Evolutionary conservation across 805 yeast genomes (phyloP).

Genomic region (Scheffersomyces lignosus): DNA sequence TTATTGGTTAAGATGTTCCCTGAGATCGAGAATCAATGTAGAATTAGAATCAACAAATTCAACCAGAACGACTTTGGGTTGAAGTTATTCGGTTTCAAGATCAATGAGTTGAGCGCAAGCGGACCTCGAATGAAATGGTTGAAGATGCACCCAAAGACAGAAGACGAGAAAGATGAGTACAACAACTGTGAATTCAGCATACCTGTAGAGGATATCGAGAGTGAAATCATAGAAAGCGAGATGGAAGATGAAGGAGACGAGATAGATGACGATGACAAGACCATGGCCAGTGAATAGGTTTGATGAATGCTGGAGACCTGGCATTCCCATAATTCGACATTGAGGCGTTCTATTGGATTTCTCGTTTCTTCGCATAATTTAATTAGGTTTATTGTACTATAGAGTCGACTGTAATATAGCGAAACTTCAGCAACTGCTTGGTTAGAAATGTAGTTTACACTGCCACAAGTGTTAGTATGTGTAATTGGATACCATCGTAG

Average conservation of each 20-base stretch:
- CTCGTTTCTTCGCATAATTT: too few relatives aligned
- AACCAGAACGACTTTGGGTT: constrained; percentile 62
- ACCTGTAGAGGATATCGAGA: constrained; percentile 30
- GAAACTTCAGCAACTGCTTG: too few relatives aligned
- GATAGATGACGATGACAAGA: constrained; percentile 35
- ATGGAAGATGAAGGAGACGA: constrained; percentile 23
- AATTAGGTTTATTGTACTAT: too few relatives aligned
- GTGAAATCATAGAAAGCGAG: constrained; percentile 23
- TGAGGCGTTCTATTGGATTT: too few relatives aligned
- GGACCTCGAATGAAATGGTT: constrained; percentile 98
- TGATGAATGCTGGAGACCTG: too few relatives aligned
- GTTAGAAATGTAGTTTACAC: too few relatives aligned
- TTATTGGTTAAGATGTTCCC: constrained; percentile 87
- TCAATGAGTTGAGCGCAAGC: constrained; percentile 68
- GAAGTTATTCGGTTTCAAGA: constrained; percentile 83
- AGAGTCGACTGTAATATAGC: too few relatives aligned
- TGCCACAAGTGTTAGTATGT: too few relatives aligned
- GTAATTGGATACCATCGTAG: too few relatives aligned
- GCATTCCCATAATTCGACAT: too few relatives aligned
- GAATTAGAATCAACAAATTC: constrained; percentile 47
- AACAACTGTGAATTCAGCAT: constrained; percentile 62
- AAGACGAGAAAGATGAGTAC: constrained; percentile 61
- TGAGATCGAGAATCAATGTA: constrained; percentile 80
- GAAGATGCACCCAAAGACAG: constrained; percentile 69
- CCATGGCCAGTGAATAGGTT: constrained; percentile 44